phyloP scores from a whole-genome alignment of 306 rosid genomes.

The Dalbergia oliveri region DNA sequence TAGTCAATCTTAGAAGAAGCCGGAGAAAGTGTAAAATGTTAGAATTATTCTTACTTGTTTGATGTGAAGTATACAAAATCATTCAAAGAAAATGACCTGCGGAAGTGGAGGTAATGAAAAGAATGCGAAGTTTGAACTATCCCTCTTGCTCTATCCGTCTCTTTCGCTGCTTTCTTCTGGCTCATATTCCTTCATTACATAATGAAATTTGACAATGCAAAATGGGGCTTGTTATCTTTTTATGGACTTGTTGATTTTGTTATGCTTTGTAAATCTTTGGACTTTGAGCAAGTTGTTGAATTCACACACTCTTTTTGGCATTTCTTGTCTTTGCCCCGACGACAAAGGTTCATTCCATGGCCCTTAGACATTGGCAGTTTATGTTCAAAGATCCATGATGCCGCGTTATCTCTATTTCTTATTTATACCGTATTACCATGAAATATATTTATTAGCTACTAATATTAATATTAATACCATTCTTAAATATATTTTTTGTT shows the following conservation, averaged over 20 bases:
- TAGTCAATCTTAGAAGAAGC: conserved; percentile 15
- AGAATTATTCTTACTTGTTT: not conserved
- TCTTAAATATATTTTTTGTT: too few relatives aligned
- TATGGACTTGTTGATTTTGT: conserved; percentile 24
- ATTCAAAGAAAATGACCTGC: conserved; percentile 53
- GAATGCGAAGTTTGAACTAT: conserved; percentile 22
- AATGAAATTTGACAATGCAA: conserved; percentile 36
- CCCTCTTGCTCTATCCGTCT: not conserved
- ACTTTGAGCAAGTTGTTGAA: conserved; percentile 22
- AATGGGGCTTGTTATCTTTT: conserved; percentile 21
- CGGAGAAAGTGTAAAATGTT: conserved; percentile 20
- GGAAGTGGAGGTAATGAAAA: conserved; percentile 44
- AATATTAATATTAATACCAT: too few relatives aligned
- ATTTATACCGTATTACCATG: not conserved
- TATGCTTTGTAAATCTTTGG: conserved; percentile 32
- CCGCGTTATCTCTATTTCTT: conserved; percentile 42
- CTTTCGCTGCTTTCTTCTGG: conserved; percentile 9
- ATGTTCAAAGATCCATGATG: conserved; percentile 10
- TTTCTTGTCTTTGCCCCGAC: conserved; percentile 1
- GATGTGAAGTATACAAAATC: conserved; percentile 28
- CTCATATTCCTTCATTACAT: conserved; percentile 18
- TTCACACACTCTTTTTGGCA: conserved; percentile 55
- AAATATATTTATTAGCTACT: too few relatives aligned
- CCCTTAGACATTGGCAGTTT: not conserved
- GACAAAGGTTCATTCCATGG: conserved; percentile 41